Evolutionary conservation across 768 basidiomycete species (phyloP).

Genomic region (Suillus subluteus): DNA sequence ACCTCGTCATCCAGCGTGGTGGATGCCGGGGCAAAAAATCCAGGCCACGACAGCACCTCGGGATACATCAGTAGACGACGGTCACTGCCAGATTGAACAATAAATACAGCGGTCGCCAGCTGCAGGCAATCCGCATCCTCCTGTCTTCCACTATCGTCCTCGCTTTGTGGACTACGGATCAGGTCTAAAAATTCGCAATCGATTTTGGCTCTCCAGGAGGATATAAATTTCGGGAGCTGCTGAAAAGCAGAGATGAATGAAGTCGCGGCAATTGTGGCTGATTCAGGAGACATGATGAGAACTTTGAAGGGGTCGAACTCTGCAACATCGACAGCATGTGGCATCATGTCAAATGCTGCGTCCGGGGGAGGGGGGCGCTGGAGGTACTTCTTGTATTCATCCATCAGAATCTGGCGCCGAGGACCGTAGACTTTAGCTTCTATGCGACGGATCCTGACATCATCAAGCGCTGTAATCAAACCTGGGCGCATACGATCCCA

Average conservation of each 20-base stretch:
- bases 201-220: slow-evolving; percentile 9
- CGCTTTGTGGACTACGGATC: background rate
- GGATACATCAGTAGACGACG: slow-evolving; percentile 6
- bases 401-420: background rate
- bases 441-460: background rate
- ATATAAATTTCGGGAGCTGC: slow-evolving; percentile 3
- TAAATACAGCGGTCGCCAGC: slow-evolving; percentile 6
- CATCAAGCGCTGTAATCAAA: background rate
- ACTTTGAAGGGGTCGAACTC: slow-evolving; percentile 5
- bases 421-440: background rate
- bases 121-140: background rate
- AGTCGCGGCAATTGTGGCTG: background rate
- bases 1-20: background rate
- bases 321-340: slow-evolving; percentile 5
- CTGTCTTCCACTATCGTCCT: background rate
- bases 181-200: slow-evolving; percentile 4
- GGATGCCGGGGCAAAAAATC: background rate
- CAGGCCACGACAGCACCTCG: slow-evolving; percentile 6
- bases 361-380: background rate
- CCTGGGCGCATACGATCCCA: slow-evolving; percentile 8
- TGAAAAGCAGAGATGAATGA: slow-evolving; percentile 10
- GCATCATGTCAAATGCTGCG: slow-evolving; percentile 8
- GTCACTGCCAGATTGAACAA: background rate
- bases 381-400: slow-evolving; percentile 5
- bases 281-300: slow-evolving; percentile 9